Conservation (phyloP, 257 asterid species). For the Solanum boliviense region DNA sequence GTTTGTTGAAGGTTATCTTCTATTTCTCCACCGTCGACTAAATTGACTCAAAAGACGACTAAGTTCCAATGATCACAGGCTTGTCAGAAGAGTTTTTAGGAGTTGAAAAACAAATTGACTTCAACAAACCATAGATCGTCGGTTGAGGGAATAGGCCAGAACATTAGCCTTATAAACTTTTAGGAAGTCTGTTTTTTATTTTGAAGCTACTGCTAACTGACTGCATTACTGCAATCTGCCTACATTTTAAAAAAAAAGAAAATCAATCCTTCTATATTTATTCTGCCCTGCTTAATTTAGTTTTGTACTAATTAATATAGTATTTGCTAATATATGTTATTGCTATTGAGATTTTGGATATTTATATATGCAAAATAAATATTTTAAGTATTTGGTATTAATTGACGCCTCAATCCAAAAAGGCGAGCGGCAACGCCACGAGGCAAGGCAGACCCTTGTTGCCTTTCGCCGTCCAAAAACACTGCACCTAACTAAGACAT, state of each 20-base stretch:
- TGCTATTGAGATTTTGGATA: background rate
- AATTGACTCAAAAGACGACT: background rate
- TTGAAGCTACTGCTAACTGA: background rate
- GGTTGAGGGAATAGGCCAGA: too few relatives aligned
- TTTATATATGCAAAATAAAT: background rate
- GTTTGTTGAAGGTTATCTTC: background rate
- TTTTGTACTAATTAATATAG: background rate
- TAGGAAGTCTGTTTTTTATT: too few relatives aligned
- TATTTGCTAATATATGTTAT: background rate
- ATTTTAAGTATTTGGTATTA: background rate
- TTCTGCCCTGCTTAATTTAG: background rate
- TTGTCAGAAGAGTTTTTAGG: background rate
- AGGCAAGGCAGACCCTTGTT: background rate
- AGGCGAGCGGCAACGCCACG: background rate
- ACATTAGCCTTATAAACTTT: too few relatives aligned
- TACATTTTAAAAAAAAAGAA: background rate
- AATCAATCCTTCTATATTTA: background rate
- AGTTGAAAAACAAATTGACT: background rate
- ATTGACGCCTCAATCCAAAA: background rate
- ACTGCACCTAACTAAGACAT: background rate
- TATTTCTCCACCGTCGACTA: background rate
- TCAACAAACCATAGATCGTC: background rate
- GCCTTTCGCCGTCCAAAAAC: background rate
- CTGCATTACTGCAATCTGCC: background rate
- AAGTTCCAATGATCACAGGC: background rate